These are phyloP conservation scores for Colletotrichum sp. DNA, from an alignment of 2,329 filamentous ascomycete species.

Conservation along the genomic window DNA sequence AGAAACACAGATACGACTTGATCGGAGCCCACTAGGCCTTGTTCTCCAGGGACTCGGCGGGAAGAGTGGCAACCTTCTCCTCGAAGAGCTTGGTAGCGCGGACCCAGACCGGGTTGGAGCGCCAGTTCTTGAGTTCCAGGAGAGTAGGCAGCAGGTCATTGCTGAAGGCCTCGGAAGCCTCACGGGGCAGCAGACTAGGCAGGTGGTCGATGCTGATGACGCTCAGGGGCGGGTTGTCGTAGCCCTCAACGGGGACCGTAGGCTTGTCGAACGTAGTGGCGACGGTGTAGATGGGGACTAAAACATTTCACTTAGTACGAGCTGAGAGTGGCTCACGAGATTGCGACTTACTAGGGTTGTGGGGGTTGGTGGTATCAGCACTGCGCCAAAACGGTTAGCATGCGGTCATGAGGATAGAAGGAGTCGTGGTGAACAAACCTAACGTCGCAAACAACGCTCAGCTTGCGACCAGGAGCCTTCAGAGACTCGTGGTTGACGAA, in stretches of 20 bases:
- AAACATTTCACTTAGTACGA: neutral
- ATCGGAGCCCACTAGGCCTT: slow-evolving; percentile 17
- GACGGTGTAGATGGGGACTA: slow-evolving; percentile 79
- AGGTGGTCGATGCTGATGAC: slow-evolving; percentile 92
- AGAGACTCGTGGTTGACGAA: slow-evolving; percentile 79
- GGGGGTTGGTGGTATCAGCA: slow-evolving; percentile 75
- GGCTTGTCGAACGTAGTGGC: slow-evolving; percentile 89
- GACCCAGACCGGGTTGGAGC: slow-evolving; percentile 78
- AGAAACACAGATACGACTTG: slow-evolving; percentile 12
- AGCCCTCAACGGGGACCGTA: slow-evolving; percentile 75
- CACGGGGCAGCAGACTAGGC: slow-evolving; percentile 81
- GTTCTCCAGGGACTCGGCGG: slow-evolving; percentile 40
- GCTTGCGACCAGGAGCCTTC: slow-evolving; percentile 69
- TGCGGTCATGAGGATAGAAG: slow-evolving; percentile 53
- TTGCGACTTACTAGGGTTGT: slow-evolving; percentile 49
- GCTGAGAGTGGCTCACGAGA: neutral
- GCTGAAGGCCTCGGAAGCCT: slow-evolving; percentile 87
- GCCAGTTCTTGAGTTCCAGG: slow-evolving; percentile 77
- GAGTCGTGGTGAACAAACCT: slow-evolving; percentile 76
- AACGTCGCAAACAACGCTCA: slow-evolving; percentile 84
- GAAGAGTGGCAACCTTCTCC: slow-evolving; percentile 74
- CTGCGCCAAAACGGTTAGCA: slow-evolving; percentile 30
- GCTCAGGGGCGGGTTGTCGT: slow-evolving; percentile 64
- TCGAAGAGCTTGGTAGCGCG: slow-evolving; percentile 84
- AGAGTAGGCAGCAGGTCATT: slow-evolving; percentile 78